Evolutionary conservation across 441 rosid genomes (phyloP).

Genomic region (Brassica balearica): DNA sequence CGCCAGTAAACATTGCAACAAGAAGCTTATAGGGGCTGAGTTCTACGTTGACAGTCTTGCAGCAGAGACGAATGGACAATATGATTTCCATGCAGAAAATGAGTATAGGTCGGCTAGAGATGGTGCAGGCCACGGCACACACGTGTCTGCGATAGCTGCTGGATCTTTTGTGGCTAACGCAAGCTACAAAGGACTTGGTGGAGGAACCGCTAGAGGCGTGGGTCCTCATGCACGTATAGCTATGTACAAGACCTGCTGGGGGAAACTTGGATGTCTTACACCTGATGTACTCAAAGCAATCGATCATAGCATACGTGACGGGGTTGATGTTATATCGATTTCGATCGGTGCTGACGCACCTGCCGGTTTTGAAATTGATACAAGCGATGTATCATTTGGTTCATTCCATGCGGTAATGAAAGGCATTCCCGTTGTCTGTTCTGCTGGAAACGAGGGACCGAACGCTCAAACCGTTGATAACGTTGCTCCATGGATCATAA

Average conservation of each 20-base stretch:
- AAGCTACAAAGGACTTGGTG: constrained; percentile 60
- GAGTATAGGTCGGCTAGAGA: constrained; percentile 56
- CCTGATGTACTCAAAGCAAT: constrained; percentile 59
- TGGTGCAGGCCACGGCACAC: constrained; percentile 71
- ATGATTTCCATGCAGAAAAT: background rate
- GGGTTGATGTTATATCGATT: constrained; percentile 73
- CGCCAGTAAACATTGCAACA: constrained; percentile 61
- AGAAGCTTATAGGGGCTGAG: constrained; percentile 70
- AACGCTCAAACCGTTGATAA: constrained; percentile 46
- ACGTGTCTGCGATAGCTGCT: constrained; percentile 73
- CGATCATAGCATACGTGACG: constrained; percentile 61
- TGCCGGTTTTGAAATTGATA: constrained; percentile 37
- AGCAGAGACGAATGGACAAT: background rate
- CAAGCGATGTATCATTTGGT: constrained; percentile 61
- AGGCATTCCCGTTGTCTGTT: constrained; percentile 71
- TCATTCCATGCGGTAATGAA: constrained; percentile 72
- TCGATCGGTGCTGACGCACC: constrained; percentile 76
- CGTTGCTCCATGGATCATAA: constrained; percentile 76
- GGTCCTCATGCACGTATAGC: constrained; percentile 76
- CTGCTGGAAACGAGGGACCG: constrained; percentile 70
- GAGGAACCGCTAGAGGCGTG: constrained; percentile 76
- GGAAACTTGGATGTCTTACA: constrained; percentile 50
- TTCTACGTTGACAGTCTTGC: constrained; percentile 59
- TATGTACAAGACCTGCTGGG: constrained; percentile 81
- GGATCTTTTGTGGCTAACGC: constrained; percentile 56